Conservation (phyloP, 73 alveolate genomes). For the Paramecium octaurelia region DNA sequence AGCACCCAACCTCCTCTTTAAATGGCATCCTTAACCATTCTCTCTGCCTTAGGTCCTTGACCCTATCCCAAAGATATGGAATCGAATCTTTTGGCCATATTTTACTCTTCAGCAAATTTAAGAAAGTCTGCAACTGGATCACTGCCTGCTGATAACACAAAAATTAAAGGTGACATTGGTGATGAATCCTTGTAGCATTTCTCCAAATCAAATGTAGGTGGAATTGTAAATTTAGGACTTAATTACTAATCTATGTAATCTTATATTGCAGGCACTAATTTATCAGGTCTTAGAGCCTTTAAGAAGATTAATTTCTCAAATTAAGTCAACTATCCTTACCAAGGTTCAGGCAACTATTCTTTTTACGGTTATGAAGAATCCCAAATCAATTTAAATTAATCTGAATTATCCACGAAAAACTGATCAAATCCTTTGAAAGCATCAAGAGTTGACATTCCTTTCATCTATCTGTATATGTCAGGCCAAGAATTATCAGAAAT, state of each 20-base stretch:
- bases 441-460: constrained; percentile 84
- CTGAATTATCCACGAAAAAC: constrained; percentile 80
- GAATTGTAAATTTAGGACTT: constrained; percentile 94
- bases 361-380: constrained; percentile 90
- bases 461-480: constrained; percentile 84
- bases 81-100: constrained; percentile 76
- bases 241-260: constrained; percentile 86
- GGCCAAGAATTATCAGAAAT: constrained; percentile 92
- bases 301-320: constrained; percentile 91
- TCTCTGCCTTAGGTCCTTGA: constrained; percentile 81
- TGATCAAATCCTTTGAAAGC: constrained; percentile 93
- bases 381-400: constrained; percentile 83
- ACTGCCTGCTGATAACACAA: constrained; percentile 96
- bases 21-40: constrained; percentile 68
- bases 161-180: constrained; percentile 84
- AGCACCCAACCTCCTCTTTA: constrained; percentile 95
- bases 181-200: constrained; percentile 92
- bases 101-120: constrained; percentile 92
- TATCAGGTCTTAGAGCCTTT: constrained; percentile 95
- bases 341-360: constrained; percentile 90
- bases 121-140: constrained; percentile 99
- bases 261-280: constrained; percentile 82
- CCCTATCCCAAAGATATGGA: constrained; percentile 89
- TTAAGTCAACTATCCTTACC: constrained; percentile 80
- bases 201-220: constrained; percentile 96